Evolutionary conservation across 306 rosid genomes (phyloP).

Genomic region (Ammopiptanthus mongolicus): DNA sequence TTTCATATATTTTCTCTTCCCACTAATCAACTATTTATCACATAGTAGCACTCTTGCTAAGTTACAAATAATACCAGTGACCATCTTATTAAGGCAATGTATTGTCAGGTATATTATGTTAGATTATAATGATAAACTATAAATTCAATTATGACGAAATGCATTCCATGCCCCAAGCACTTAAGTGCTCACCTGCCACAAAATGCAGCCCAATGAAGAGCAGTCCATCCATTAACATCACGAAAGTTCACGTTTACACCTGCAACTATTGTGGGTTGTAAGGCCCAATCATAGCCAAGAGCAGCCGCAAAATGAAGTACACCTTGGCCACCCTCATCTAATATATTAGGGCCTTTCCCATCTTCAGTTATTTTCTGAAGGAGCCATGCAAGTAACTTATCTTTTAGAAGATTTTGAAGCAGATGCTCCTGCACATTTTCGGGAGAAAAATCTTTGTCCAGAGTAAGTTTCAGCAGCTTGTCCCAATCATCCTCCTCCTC

Average conservation of each 20-base stretch:
- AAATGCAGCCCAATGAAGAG: slow-evolving; percentile 96
- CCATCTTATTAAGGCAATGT: neutral
- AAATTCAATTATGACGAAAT: neutral
- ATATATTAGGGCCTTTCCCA: slow-evolving; percentile 82
- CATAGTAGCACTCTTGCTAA: neutral
- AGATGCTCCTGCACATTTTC: slow-evolving; percentile 54
- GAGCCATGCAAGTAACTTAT: slow-evolving; percentile 69
- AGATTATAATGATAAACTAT: neutral
- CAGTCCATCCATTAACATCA: slow-evolving; percentile 88
- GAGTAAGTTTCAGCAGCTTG: slow-evolving; percentile 42
- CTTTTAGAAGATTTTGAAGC: slow-evolving; percentile 68
- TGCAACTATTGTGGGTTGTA: slow-evolving; percentile 61
- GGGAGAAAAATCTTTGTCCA: slow-evolving; percentile 47
- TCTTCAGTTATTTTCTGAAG: slow-evolving; percentile 61
- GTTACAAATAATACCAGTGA: neutral
- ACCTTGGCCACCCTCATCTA: slow-evolving; percentile 81
- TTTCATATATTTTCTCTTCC: slow-evolving; percentile 9
- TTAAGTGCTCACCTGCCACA: slow-evolving; percentile 67
- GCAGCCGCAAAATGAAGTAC: slow-evolving; percentile 88
- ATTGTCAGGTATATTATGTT: neutral
- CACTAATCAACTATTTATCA: neutral
- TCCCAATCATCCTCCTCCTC: slow-evolving; percentile 60
- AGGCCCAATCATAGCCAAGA: slow-evolving; percentile 88
- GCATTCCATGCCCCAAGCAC: neutral
- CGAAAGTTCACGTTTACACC: slow-evolving; percentile 86